Evolutionary conservation across 192 early-diverging fungal species (phyloP).

Genomic region (Backusella circina): DNA sequence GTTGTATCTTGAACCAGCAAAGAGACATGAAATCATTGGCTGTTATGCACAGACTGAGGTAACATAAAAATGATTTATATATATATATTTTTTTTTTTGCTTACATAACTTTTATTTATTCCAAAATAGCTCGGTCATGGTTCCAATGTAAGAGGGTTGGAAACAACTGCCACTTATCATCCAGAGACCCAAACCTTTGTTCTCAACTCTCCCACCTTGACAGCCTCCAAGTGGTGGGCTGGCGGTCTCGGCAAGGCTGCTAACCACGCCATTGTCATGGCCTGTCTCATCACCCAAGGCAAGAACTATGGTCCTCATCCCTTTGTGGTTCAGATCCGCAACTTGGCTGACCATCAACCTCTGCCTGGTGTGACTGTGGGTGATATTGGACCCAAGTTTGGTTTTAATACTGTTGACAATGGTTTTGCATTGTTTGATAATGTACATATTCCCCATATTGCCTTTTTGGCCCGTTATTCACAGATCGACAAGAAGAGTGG

Average conservation of each 20-base stretch:
- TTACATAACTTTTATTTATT: neutral
- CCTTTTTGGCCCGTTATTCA: conserved; percentile 58
- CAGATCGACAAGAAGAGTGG: conserved; percentile 49
- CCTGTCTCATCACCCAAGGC: conserved; percentile 52
- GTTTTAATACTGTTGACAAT: conserved; percentile 28
- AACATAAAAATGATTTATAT: conserved; percentile 5
- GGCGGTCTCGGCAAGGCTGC: conserved; percentile 53
- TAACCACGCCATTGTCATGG: conserved; percentile 62
- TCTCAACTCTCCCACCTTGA: conserved; percentile 53
- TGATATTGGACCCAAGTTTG: conserved; percentile 65
- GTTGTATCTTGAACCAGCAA: conserved; percentile 67
- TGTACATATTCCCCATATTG: conserved; percentile 52
- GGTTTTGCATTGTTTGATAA: conserved; percentile 45
- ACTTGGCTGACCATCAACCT: conserved; percentile 54
- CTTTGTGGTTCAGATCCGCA: conserved; percentile 63
- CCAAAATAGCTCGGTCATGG: conserved; percentile 55
- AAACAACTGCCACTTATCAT: conserved; percentile 87
- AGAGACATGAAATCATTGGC: conserved; percentile 74
- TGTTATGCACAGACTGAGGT: conserved; percentile 91
- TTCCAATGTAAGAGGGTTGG: conserved; percentile 83
- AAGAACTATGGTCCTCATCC: conserved; percentile 63
- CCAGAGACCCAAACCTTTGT: conserved; percentile 70
- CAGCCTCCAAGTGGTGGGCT: conserved; percentile 62
- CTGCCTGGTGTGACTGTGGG: conserved; percentile 57
- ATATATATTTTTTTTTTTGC: conserved; percentile 3